phyloP scores from a whole-genome alignment of 768 basidiomycete species.

The Boletus patriciae region DNA sequence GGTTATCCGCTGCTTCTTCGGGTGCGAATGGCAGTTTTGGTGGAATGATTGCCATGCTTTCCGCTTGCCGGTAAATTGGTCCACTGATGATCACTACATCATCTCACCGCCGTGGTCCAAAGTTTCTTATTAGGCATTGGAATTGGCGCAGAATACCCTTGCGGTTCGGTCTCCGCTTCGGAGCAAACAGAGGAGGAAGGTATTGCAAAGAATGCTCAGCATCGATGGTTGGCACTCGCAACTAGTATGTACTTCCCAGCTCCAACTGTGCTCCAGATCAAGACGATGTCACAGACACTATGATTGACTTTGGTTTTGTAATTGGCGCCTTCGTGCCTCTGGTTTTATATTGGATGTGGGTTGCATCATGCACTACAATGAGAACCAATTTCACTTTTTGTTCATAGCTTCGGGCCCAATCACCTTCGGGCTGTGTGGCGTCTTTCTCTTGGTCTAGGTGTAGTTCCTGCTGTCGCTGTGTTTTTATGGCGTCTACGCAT shows the following conservation, averaged over 20 bases:
- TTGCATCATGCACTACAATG: slow-evolving; percentile 4
- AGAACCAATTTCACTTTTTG: background rate
- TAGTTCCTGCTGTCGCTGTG: slow-evolving; percentile 77
- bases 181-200: slow-evolving; percentile 87
- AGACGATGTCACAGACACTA: slow-evolving; percentile 50
- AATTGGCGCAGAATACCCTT: slow-evolving; percentile 87
- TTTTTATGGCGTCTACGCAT: slow-evolving; percentile 85
- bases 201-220: slow-evolving; percentile 77
- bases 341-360: slow-evolving; percentile 86
- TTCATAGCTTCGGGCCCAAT: slow-evolving; percentile 63
- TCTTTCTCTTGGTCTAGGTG: slow-evolving; percentile 78
- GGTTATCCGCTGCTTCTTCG: slow-evolving; percentile 76
- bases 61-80: slow-evolving; percentile 62
- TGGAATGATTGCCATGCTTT: slow-evolving; percentile 77
- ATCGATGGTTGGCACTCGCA: slow-evolving; percentile 83
- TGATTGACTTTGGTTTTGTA: slow-evolving; percentile 88
- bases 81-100: background rate
- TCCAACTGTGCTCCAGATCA: background rate
- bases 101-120: background rate
- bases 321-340: slow-evolving; percentile 78
- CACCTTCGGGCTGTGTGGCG: slow-evolving; percentile 90
- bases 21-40: slow-evolving; percentile 71
- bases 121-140: slow-evolving; percentile 90
- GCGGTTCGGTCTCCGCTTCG: slow-evolving; percentile 83
- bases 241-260: slow-evolving; percentile 59